These are phyloP conservation scores for Aspergillus indologenus DNA, from an alignment of 495 filamentous ascomycete genomes.

Conservation along the genomic window DNA sequence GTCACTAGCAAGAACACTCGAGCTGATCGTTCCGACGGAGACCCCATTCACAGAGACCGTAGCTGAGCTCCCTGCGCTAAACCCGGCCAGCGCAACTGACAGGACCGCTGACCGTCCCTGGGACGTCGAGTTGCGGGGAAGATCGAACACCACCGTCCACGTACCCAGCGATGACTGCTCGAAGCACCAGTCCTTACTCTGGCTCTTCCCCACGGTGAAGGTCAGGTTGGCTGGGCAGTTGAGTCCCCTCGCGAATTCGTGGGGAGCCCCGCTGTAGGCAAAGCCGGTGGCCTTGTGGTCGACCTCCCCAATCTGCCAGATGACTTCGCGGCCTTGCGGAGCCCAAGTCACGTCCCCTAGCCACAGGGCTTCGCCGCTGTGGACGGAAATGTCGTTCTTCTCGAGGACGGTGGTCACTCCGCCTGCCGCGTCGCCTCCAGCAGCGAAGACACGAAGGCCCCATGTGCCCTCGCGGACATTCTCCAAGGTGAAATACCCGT, in stretches of 20 bases:
- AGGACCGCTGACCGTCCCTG: slow-evolving; percentile 12
- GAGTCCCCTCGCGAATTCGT: slow-evolving; percentile 30
- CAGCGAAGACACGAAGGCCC: slow-evolving; percentile 39
- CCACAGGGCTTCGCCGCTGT: slow-evolving; percentile 20
- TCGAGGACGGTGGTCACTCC: slow-evolving; percentile 30
- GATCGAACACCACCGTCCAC: slow-evolving; percentile 27
- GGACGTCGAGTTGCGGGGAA: slow-evolving; percentile 14
- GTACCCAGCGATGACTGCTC: slow-evolving; percentile 34
- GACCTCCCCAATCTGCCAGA: slow-evolving; percentile 40
- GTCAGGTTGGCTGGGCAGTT: slow-evolving; percentile 32
- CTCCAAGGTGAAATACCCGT: slow-evolving; percentile 31
- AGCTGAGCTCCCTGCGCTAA: slow-evolving; percentile 20
- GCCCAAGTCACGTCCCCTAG: slow-evolving; percentile 28
- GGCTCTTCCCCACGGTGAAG: slow-evolving; percentile 29
- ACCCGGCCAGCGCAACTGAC: slow-evolving; percentile 30
- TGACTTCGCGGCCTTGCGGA: slow-evolving; percentile 19
- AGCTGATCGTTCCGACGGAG: slow-evolving; percentile 11
- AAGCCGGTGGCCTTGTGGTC: slow-evolving; percentile 39
- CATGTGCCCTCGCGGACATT: slow-evolving; percentile 35
- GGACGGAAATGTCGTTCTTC: slow-evolving; percentile 30
- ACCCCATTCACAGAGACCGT: slow-evolving; percentile 25
- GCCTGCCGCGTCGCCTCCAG: slow-evolving; percentile 20
- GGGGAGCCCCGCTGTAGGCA: slow-evolving; percentile 30
- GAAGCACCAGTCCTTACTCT: slow-evolving; percentile 35
- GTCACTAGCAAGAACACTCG: slow-evolving; percentile 24